These are phyloP conservation scores for Exophiala mesophila DNA, from an alignment of 2,329 filamentous ascomycete species.

Conservation along the genomic window DNA sequence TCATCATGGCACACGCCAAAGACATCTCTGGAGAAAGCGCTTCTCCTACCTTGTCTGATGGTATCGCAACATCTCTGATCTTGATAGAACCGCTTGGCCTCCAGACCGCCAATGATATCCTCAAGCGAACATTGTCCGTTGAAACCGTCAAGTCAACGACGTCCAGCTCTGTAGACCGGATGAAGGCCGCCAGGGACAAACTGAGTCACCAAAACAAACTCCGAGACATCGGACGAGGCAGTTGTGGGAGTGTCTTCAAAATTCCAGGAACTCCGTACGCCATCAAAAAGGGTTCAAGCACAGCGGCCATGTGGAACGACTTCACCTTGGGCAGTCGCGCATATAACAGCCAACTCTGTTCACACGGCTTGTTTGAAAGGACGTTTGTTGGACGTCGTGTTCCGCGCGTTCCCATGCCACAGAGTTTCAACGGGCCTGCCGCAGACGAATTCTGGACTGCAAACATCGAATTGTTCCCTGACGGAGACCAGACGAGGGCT, in stretches of 20 bases:
- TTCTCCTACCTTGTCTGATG: background rate
- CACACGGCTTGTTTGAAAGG: constrained; percentile 1
- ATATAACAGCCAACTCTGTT: constrained; percentile 11
- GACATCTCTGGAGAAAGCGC: background rate
- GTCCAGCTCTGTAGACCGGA: background rate
- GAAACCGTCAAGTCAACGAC: background rate
- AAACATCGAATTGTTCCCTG: constrained; percentile 6
- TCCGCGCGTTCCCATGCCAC: constrained; percentile 7
- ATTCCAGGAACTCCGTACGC: constrained; percentile 6
- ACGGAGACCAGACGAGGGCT: constrained; percentile 5
- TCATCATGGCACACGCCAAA: background rate
- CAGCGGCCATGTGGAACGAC: constrained; percentile 12
- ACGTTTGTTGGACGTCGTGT: constrained; percentile 5
- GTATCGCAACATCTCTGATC: background rate
- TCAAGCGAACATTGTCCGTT: constrained; percentile 5
- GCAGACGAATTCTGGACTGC: constrained; percentile 3
- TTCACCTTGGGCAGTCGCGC: constrained; percentile 12
- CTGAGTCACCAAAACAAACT: background rate
- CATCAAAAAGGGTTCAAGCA: constrained; percentile 10
- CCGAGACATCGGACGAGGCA: constrained; percentile 16
- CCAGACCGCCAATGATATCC: constrained; percentile 5
- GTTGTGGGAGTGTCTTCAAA: constrained; percentile 17
- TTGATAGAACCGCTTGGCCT: constrained; percentile 1
- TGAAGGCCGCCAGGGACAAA: background rate
- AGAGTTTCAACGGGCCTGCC: constrained; percentile 7